Evolutionary conservation across 441 rosid genomes (phyloP).

Genomic region (Arabidopsis hybrid): DNA sequence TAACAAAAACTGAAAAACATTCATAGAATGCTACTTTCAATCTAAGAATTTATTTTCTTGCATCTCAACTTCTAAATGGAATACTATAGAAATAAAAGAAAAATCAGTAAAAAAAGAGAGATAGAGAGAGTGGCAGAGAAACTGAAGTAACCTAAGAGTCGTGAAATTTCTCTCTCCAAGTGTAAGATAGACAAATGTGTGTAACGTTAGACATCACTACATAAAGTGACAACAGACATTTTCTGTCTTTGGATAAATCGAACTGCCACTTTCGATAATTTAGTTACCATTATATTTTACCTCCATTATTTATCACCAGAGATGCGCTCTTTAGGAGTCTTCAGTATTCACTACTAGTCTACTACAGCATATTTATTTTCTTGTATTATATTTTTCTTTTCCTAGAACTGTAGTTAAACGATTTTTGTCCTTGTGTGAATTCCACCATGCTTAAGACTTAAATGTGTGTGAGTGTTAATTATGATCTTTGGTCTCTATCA

Average conservation of each 20-base stretch:
- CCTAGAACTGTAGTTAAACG: too few species aligned
- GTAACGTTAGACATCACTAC: constrained; percentile 49
- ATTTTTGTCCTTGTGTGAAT: constrained; percentile 18
- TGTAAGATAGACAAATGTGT: constrained; percentile 44
- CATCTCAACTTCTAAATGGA: neutral
- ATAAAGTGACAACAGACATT: constrained; percentile 48
- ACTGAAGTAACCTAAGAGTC: constrained; percentile 47
- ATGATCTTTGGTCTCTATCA: neutral
- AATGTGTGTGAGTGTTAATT: neutral
- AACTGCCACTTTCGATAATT: constrained; percentile 46
- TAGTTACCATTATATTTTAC: constrained; percentile 38
- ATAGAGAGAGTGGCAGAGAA: constrained; percentile 30
- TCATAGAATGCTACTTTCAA: neutral
- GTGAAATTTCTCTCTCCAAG: constrained; percentile 47
- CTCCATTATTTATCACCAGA: constrained; percentile 35
- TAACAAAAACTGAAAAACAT: neutral
- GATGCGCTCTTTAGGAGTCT: constrained; percentile 13
- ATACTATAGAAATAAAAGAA: neutral
- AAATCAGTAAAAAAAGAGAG: neutral
- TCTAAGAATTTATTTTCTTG: neutral
- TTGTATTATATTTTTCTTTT: neutral
- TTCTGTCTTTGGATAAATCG: constrained; percentile 46
- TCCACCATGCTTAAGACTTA: neutral
- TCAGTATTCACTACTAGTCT: neutral
- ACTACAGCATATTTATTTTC: neutral